Evolutionary conservation across 139 green algal species (phyloP).

Genomic region (Dunaliella primolecta): DNA sequence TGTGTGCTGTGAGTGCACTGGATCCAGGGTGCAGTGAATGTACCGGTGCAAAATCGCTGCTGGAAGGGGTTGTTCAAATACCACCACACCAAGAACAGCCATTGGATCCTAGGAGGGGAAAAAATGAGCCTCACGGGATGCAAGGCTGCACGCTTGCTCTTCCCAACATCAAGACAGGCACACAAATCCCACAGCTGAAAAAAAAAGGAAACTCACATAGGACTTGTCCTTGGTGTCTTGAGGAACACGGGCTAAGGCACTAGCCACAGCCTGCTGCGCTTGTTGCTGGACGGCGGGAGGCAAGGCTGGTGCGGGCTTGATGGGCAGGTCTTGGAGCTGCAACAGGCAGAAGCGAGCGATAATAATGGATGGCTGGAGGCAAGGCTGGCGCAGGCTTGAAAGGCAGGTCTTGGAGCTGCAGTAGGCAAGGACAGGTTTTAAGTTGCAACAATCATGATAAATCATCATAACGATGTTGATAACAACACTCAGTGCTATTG

Average conservation of each 20-base stretch:
- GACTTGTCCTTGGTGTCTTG: slow-evolving; percentile 31
- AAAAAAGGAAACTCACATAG: slow-evolving; percentile 27
- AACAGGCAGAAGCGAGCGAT: background rate
- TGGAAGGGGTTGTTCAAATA: background rate
- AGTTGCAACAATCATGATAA: background rate
- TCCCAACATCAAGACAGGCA: too few species aligned
- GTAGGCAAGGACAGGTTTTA: too few species aligned
- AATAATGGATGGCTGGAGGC: background rate
- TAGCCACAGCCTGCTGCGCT: background rate
- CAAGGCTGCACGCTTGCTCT: too few species aligned
- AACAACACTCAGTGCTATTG: background rate
- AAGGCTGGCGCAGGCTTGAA: background rate
- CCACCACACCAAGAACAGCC: background rate
- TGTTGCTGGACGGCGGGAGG: background rate
- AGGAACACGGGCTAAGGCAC: background rate
- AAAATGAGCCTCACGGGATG: background rate
- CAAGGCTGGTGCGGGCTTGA: background rate
- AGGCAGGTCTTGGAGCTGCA: slow-evolving; percentile 14
- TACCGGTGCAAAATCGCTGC: background rate
- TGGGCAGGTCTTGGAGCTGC: slow-evolving; percentile 15
- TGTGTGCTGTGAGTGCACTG: too few species aligned
- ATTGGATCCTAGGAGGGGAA: background rate
- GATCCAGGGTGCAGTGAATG: background rate
- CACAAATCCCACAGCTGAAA: too few species aligned
- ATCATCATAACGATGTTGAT: too few species aligned